A percentile compares a stretch with the other conserved stretches of the same genome.
phyloP scores from a whole-genome alignment of 2,329 filamentous ascomycete species.

The Periconia digitata region DNA sequence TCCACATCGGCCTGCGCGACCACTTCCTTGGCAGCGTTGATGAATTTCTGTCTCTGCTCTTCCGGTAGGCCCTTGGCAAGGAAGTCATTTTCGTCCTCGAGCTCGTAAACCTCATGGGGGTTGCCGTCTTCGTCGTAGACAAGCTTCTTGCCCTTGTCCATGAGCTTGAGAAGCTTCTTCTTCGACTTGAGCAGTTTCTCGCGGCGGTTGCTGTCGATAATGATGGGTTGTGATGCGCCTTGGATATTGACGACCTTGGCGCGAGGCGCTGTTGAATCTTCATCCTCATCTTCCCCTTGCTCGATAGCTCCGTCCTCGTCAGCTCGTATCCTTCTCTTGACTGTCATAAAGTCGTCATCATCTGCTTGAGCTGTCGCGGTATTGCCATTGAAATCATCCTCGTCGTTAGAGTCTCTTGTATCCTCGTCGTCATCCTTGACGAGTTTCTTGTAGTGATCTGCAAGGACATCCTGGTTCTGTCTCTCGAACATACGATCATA shows the following conservation, averaged over 20 bases:
- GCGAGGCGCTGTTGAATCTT: constrained; percentile 33
- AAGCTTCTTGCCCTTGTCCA: constrained; percentile 80
- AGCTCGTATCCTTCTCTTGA: constrained; percentile 83
- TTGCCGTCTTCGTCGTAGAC: constrained; percentile 92
- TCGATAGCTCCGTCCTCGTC: constrained; percentile 57
- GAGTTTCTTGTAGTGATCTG: constrained; percentile 89
- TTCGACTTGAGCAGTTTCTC: constrained; percentile 95
- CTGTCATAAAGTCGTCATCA: constrained; percentile 79
- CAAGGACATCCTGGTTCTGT: constrained; percentile 91
- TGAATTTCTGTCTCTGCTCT: constrained; percentile 73
- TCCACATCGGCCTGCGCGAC: constrained; percentile 75
- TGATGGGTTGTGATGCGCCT: constrained; percentile 67
- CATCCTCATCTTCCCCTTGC: constrained; percentile 47
- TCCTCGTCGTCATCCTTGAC: constrained; percentile 59
- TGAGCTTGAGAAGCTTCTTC: constrained; percentile 90
- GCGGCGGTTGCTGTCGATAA: constrained; percentile 91
- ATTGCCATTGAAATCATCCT: constrained; percentile 36
- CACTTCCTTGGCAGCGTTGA: constrained; percentile 71
- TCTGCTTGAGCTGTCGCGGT: constrained; percentile 53
- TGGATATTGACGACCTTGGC: constrained; percentile 66
- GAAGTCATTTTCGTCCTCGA: constrained; percentile 84
- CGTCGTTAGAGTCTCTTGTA: constrained; percentile 39
- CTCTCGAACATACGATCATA: constrained; percentile 98
- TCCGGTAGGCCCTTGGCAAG: constrained; percentile 72
- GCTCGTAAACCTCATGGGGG: constrained; percentile 81